phyloP scores from a whole-genome alignment of 2,329 filamentous ascomycete genomes.

The Clathrospora elynae region DNA sequence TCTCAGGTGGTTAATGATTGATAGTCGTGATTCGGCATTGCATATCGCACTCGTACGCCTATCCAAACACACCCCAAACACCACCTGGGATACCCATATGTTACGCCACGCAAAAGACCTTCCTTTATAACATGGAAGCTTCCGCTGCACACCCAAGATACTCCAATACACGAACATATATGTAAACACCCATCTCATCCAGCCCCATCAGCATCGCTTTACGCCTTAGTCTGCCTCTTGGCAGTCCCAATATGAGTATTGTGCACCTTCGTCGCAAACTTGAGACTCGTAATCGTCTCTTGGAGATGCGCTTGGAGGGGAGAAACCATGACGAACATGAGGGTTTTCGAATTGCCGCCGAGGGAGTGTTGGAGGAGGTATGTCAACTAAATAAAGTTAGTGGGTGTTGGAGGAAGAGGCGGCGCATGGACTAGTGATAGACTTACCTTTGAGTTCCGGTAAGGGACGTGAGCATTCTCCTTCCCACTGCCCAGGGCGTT shows the following conservation, averaged over 20 bases:
- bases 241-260: constrained; percentile 93
- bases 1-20: no score
- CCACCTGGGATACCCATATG: no score
- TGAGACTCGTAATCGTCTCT: constrained; percentile 91
- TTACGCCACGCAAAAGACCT: background rate
- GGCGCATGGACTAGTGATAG: background rate
- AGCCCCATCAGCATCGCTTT: background rate
- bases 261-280: constrained; percentile 93
- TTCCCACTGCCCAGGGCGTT: constrained; percentile 85
- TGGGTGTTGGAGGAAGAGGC: background rate
- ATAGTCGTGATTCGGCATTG: no score
- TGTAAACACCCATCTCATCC: background rate
- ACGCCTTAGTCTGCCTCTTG: constrained; percentile 69
- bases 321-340: constrained; percentile 99
- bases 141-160: no score
- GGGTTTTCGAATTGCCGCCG: constrained; percentile 92
- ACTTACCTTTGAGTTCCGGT: constrained; percentile 87
- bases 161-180: no score
- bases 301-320: constrained; percentile 87
- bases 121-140: no score
- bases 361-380: constrained; percentile 94
- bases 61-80: background rate
- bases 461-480: constrained; percentile 80
- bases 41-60: no score
- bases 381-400: constrained; percentile 65